phyloP scores from a whole-genome alignment of 2,329 filamentous ascomycete species.

The Diaporthe sp. region DNA sequence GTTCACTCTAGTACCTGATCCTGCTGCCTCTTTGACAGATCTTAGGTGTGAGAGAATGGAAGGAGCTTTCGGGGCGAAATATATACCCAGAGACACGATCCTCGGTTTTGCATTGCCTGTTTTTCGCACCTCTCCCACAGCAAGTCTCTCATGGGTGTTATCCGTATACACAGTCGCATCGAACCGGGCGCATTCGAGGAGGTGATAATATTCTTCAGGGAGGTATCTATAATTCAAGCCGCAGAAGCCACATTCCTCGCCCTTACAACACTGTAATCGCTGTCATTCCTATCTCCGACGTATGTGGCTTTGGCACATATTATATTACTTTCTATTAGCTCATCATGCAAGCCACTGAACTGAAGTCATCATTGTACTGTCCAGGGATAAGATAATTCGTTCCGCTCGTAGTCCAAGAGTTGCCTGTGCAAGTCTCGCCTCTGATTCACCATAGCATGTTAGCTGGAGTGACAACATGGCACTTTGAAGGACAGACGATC shows the following conservation, averaged over 20 bases:
- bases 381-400: slow-evolving; percentile 30
- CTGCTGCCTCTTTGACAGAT: no score
- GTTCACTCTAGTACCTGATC: no score
- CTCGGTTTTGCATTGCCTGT: no score
- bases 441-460: not conserved
- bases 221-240: not conserved
- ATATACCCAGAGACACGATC: not conserved
- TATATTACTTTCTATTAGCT: not conserved
- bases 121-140: not conserved
- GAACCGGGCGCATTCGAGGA: not conserved
- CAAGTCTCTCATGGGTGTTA: not conserved
- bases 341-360: slow-evolving; percentile 17
- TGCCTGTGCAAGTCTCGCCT: slow-evolving; percentile 16
- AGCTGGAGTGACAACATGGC: not conserved
- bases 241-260: not conserved
- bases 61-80: not conserved
- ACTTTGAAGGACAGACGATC: not conserved
- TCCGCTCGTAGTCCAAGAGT: slow-evolving; percentile 25
- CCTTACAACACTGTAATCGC: not conserved
- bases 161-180: not conserved
- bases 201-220: not conserved
- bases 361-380: slow-evolving; percentile 26
- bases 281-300: not conserved
- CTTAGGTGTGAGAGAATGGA: no score
- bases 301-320: not conserved